Percentiles rank a stretch among this genome's conserved stretches.
phyloP scores from a whole-genome alignment of 495 filamentous ascomycete species.

The Penicillium soppii region DNA sequence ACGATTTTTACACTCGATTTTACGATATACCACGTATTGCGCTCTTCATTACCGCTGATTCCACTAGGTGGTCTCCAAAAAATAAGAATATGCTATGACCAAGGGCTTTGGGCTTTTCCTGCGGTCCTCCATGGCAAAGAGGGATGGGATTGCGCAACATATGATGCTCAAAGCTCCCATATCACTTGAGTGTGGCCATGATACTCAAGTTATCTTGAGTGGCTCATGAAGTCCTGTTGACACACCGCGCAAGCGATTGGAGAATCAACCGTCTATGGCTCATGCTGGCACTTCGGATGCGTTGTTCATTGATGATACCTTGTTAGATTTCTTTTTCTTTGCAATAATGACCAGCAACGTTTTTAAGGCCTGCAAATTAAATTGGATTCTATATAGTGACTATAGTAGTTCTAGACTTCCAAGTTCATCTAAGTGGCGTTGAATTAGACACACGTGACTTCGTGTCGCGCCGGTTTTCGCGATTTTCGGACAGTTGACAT shows the following conservation, averaged over 20 bases:
- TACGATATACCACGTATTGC: constrained; percentile 13
- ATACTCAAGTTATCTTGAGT: not conserved
- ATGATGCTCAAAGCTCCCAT: not conserved
- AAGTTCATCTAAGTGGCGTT: no score
- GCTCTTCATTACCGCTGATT: constrained; percentile 18
- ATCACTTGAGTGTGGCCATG: not conserved
- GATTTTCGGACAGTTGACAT: not conserved
- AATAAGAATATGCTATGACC: constrained; percentile 14
- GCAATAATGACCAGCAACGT: constrained; percentile 8
- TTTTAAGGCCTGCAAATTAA: not conserved
- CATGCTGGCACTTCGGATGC: constrained; percentile 1
- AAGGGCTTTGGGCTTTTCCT: not conserved
- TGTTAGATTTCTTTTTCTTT: constrained; percentile 4
- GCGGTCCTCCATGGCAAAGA: not conserved
- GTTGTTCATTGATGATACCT: constrained; percentile 10
- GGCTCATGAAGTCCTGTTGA: not conserved
- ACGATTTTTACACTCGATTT: constrained; percentile 9
- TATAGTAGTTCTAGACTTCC: no score
- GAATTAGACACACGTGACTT: constrained; percentile 36
- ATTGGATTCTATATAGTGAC: no score
- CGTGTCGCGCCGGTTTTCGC: constrained; percentile 30
- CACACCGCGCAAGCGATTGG: not conserved
- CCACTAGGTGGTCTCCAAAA: constrained; percentile 18
- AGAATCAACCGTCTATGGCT: not conserved
- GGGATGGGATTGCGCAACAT: not conserved